phyloP scores from a whole-genome alignment of 176 grass and related monocot genomes.

The Typha latifolia region DNA sequence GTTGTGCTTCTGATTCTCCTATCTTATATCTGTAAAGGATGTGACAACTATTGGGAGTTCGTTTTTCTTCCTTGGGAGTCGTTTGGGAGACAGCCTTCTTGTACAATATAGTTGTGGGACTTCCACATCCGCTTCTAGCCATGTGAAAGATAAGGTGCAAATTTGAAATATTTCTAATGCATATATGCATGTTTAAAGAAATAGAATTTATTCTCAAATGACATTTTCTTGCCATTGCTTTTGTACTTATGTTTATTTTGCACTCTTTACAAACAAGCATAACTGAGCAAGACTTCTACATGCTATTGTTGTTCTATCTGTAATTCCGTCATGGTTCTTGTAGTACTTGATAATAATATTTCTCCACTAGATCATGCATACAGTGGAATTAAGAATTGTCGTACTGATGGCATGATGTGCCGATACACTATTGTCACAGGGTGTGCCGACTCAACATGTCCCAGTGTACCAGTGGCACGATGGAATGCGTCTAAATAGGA shows the following conservation, averaged over 20 bases:
- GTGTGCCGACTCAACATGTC: too few species aligned
- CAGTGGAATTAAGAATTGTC: too few species aligned
- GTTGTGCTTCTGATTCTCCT: slow-evolving; percentile 5
- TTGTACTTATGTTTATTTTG: not conserved
- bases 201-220: not conserved
- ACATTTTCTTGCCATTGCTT: not conserved
- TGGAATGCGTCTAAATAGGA: too few species aligned
- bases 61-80: slow-evolving; percentile 91
- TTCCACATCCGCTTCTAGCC: slow-evolving; percentile 33
- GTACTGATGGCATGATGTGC: too few species aligned
- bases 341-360: too few species aligned
- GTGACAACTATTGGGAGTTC: slow-evolving; percentile 71
- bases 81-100: slow-evolving; percentile 91
- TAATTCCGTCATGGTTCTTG: too few species aligned
- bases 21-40: slow-evolving; percentile 39
- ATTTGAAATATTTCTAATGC: slow-evolving; percentile 16
- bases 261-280: not conserved
- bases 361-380: too few species aligned
- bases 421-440: too few species aligned
- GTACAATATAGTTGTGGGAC: slow-evolving; percentile 70
- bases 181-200: not conserved
- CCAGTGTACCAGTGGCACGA: too few species aligned
- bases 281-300: too few species aligned
- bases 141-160: slow-evolving; percentile 58
- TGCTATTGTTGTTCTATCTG: too few species aligned